Conservation (phyloP, 2,329 filamentous ascomycete species). For the Didymella lethalis region DNA sequence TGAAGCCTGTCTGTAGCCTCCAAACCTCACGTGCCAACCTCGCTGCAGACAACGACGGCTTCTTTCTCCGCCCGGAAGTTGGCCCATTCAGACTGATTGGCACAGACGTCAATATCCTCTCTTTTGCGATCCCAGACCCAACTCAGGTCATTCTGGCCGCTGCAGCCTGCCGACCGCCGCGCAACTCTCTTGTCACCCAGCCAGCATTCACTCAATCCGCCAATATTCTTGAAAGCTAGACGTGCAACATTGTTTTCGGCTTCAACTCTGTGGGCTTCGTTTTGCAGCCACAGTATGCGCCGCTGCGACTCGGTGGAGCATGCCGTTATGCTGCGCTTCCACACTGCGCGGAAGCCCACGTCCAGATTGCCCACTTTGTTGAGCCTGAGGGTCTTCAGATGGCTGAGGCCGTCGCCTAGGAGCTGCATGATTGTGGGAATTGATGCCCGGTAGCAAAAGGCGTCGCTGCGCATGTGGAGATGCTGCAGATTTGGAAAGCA, state of each 20-base stretch:
- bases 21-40: conserved; percentile 18
- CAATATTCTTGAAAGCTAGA: conserved; percentile 21
- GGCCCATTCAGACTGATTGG: conserved; percentile 17
- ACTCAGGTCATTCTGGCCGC: not conserved
- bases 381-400: conserved; percentile 21
- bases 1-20: too few species aligned
- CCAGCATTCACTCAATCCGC: conserved; percentile 24
- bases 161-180: conserved; percentile 10
- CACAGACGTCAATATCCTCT: conserved; percentile 18
- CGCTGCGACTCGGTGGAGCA: conserved; percentile 21
- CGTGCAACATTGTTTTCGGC: conserved; percentile 28
- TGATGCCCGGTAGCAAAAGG: conserved; percentile 27
- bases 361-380: conserved; percentile 24
- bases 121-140: conserved; percentile 30
- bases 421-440: conserved; percentile 18
- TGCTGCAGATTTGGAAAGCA: conserved; percentile 19
- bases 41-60: conserved; percentile 19
- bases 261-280: conserved; percentile 24
- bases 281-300: conserved; percentile 23
- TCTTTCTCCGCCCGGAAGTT: conserved; percentile 24
- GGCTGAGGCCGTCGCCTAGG: conserved; percentile 13
- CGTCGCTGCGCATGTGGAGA: conserved; percentile 25
- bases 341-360: conserved; percentile 27
- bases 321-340: conserved; percentile 25
- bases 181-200: conserved; percentile 29